Base-by-base conservation (phyloP, 2,329 filamentous ascomycete species). In the Claviceps paspali region DNA sequence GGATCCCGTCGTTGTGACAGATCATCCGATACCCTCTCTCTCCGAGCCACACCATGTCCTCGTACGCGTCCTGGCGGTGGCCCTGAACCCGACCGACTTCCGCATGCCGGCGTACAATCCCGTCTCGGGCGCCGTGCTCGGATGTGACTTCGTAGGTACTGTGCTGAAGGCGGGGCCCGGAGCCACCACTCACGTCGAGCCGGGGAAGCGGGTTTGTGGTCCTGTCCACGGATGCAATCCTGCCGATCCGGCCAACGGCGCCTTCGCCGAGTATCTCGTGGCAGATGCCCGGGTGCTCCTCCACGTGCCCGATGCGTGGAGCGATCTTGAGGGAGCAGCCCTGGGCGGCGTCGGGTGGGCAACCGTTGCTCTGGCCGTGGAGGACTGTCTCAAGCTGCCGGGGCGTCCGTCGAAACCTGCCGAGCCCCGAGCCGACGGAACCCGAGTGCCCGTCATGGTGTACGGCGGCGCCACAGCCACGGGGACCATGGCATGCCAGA, bases 381-480 rank as follows among this genome's bases (percentile, higher is more conserved):
- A 26, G 2, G 19, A 36, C 3, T n/a, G 17, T 18, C 33, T 50
- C 17, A 23, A 15, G 14, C 38, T 44, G 11, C n/a, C 33, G 3
- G 42, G 38, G 10, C 22, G 24, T 10, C 42, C 42, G 4, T 44
- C 40, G 1, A 17, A 10, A 18, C 42, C 42, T 3, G 36, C 30
- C 5, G 18, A 12, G n/a, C 11, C 9, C 3, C 17, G 30, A 12
- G 9, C 18, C 6, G 24, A 31, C 22, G 22, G 33, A n/a, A 31
- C n/a, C 5, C 21, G 17, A 12, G 22, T 33, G 7, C 47, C 49
- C 1, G 48, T 56, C 3, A 33, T 56, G 2, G 47, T 56, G 2
- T 54, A 53, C 15, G 53, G 52, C 5, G 53, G 44, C 3, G 47
- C 43, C 0, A 53, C 52, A 2, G 49, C 50, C 1, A 48, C 49